Base-by-base conservation (phyloP, 768 basidiomycete genomes). In the Suillus weaverae region DNA sequence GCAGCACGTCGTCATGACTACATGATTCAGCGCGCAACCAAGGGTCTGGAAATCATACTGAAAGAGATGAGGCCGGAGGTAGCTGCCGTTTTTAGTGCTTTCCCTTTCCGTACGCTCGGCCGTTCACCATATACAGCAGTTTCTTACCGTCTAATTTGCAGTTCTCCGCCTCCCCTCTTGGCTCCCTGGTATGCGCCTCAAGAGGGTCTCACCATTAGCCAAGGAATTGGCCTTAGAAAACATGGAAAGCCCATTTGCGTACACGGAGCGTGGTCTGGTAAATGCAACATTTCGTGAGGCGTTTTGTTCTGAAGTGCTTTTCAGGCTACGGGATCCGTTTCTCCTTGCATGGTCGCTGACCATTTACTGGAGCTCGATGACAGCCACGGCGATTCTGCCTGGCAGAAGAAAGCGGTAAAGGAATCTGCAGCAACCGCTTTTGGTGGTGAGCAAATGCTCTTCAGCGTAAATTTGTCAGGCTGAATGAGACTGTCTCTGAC, bases 301-400 rank as follows among this genome's bases (percentile, higher is more conserved):
- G 10, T 1, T 35, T n/a, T 13, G 2, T 33, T 50, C 50, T 44
- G 11, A 43, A 32, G 1, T 13, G 30, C 60, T 60, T 62, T 46
- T 16, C 57, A 77, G 76, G 62, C 67, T 22, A 46, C 57, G 3
- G 74, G 76, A 16, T 68, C 70, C 20, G 62, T 70, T 56, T 33
- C 62, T 5, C 66, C 46, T 26, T 65, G 62, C 32, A 62, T 63
- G 38, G 51, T 65, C 4, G 50, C 20, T 26, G 61, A 73, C 41
- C 55, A 56, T 33, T 56, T 32, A 5, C 61, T 55, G 39, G 41
- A 20, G 3, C 64, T 43, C n/a, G 33, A 48, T 26, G 43, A 54
- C 3, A 10, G 22, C 22, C 5, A 50, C n/a, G 8, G 16, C 2
- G 11, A 50, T 53, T 36, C 35, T 20, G 36, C 14, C 18, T 22